Conservation (phyloP, 2,329 filamentous ascomycete genomes). For the Penicillium sp. region DNA sequence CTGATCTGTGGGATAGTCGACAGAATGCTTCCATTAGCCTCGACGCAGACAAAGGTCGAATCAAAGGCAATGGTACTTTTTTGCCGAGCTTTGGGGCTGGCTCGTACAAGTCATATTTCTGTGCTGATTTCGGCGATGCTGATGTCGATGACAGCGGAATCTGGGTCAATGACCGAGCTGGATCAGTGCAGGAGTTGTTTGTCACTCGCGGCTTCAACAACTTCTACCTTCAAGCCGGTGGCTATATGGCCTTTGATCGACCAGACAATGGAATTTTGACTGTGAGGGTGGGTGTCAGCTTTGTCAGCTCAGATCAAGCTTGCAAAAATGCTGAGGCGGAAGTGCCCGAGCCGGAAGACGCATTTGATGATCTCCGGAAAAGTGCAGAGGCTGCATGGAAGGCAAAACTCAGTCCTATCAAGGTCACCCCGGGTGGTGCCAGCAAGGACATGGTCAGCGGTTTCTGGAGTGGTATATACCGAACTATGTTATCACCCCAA, state of each 20-base stretch:
- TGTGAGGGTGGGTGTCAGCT: conserved; percentile 64
- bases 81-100: conserved; percentile 62
- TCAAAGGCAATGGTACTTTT: conserved; percentile 60
- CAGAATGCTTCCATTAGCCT: conserved; percentile 57
- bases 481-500: conserved; percentile 67
- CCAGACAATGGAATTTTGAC: conserved; percentile 50
- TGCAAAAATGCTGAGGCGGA: conserved; percentile 65
- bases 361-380: conserved; percentile 49
- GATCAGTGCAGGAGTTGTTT: conserved; percentile 49
- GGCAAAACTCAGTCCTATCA: conserved; percentile 57
- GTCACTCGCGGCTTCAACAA: conserved; percentile 58
- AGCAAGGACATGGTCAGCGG: conserved; percentile 52
- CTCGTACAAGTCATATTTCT: conserved; percentile 59
- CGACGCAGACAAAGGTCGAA: conserved; percentile 53
- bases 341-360: conserved; percentile 47
- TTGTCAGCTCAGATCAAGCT: conserved; percentile 62
- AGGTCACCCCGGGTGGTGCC: conserved; percentile 51
- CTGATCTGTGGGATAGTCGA: conserved; percentile 59
- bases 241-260: conserved; percentile 59
- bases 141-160: conserved; percentile 57
- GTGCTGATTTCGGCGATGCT: conserved; percentile 61
- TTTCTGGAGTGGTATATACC: conserved; percentile 66
- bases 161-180: conserved; percentile 59
- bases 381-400: conserved; percentile 55
- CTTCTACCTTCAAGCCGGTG: conserved; percentile 54